Percentiles rank a stretch among this genome's conserved stretches.
Evolutionary conservation across 371 early-diverging fungal genomes (phyloP).

Genomic region (Circinella minor): DNA sequence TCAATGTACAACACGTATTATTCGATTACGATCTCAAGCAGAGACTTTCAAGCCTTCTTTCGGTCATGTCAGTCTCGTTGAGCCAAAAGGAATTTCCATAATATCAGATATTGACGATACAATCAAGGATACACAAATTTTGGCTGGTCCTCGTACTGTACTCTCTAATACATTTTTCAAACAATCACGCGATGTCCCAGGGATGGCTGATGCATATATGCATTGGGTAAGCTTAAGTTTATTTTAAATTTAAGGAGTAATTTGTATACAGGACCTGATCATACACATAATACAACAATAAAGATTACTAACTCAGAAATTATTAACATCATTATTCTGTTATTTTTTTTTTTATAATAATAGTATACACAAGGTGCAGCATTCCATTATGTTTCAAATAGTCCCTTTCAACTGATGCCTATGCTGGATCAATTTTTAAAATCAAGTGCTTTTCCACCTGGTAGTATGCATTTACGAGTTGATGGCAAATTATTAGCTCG

Average conservation of each 20-base stretch:
- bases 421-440: conserved; percentile 75
- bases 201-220: conserved; percentile 76
- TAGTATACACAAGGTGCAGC: conserved; percentile 69
- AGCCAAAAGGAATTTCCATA: conserved; percentile 71
- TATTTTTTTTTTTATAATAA: conserved; percentile 8
- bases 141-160: conserved; percentile 69
- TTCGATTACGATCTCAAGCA: conserved; percentile 23
- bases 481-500: conserved; percentile 51
- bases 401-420: conserved; percentile 87
- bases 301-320: background rate
- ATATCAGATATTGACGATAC: conserved; percentile 92
- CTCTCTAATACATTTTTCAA: conserved; percentile 74
- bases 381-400: conserved; percentile 92
- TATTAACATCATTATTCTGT: background rate
- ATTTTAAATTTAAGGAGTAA: background rate
- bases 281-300: too few species aligned
- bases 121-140: conserved; percentile 81
- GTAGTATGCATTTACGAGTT: conserved; percentile 73
- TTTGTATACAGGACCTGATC: too few species aligned
- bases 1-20: conserved; percentile 35
- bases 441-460: conserved; percentile 75
- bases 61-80: conserved; percentile 58
- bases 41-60: conserved; percentile 29
- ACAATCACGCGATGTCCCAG: conserved; percentile 61
- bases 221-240: conserved; percentile 52